Percentiles rank a stretch among this genome's conserved stretches.
These are phyloP conservation scores for Silybum marianum DNA, from an alignment of 129 eudicot genomes.

Conservation along the genomic window DNA sequence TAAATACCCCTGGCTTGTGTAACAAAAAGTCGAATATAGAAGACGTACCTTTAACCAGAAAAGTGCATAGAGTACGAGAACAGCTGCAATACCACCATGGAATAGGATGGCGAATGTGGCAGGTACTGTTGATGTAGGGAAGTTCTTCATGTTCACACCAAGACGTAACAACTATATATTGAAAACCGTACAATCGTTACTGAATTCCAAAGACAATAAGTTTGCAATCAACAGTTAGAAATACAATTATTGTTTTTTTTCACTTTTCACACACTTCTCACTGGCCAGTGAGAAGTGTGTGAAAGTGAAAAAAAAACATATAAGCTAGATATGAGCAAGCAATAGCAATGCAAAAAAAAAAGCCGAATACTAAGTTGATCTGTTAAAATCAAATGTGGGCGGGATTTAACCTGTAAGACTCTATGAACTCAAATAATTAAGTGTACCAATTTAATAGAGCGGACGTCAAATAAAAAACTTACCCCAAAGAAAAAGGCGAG, in stretches of 20 bases:
- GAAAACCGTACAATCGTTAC: not conserved
- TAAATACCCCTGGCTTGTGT: not conserved
- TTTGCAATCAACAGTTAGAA: too few relatives aligned
- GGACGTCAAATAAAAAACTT: conserved; percentile 9
- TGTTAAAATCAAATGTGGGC: too few relatives aligned
- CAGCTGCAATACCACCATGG: conserved; percentile 65
- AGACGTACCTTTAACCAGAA: conserved; percentile 77
- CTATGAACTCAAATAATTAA: not conserved
- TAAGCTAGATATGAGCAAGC: not conserved
- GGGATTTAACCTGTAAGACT: too few relatives aligned
- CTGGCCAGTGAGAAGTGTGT: not conserved
- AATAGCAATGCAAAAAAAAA: not conserved
- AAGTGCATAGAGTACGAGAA: conserved; percentile 53
- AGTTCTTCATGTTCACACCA: conserved; percentile 62
- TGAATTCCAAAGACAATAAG: not conserved
- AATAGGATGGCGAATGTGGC: conserved; percentile 56
- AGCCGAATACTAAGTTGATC: not conserved
- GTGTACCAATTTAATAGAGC: not conserved
- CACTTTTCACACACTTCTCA: too few relatives aligned
- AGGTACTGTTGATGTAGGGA: conserved; percentile 55
- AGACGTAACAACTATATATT: conserved; percentile 49
- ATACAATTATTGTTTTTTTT: too few relatives aligned
- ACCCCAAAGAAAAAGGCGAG: conserved; percentile 75
- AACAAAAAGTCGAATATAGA: conserved; percentile 8
- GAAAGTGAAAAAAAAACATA: not conserved